A percentile compares a stretch with the other conserved stretches of the same genome.
Evolutionary conservation across 768 basidiomycete genomes (phyloP).

Genomic region (Udeniomyces megalosporus): DNA sequence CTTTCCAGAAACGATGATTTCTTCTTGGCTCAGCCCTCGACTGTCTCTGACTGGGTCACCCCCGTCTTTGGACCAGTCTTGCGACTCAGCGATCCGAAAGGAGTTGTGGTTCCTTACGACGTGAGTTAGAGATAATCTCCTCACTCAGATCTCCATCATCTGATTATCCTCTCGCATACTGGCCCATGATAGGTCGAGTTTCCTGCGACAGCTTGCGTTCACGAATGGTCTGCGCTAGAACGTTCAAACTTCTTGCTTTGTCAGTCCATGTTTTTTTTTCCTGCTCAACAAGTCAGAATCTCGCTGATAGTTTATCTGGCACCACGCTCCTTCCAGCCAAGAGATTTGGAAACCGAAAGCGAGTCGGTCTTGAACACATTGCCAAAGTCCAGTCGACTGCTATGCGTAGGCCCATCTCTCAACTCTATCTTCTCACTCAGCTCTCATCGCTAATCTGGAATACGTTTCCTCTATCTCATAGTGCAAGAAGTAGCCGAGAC

Average conservation of each 20-base stretch:
- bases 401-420: background rate
- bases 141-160: no score
- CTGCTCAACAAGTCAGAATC: background rate
- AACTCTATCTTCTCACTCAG: background rate
- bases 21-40: conserved; percentile 2
- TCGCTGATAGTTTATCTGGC: background rate
- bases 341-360: conserved; percentile 1
- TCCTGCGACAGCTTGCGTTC: conserved; percentile 3
- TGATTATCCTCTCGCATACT: no score
- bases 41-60: conserved; percentile 6
- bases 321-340: background rate
- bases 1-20: conserved; percentile 12
- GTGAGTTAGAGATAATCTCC: no score
- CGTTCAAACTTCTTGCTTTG: conserved; percentile 8
- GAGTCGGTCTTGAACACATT: conserved; percentile 2
- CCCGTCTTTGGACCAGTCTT: conserved; percentile 8
- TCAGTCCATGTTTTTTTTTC: background rate
- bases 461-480: no score
- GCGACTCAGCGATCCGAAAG: background rate
- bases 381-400: background rate
- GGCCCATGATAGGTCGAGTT: background rate
- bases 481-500: conserved; percentile 6
- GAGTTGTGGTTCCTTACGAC: background rate
- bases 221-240: conserved; percentile 3
- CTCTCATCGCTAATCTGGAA: background rate